Base-by-base conservation (phyloP, 2,329 filamentous ascomycete species). In the Trichophyton schoenleinii region DNA sequence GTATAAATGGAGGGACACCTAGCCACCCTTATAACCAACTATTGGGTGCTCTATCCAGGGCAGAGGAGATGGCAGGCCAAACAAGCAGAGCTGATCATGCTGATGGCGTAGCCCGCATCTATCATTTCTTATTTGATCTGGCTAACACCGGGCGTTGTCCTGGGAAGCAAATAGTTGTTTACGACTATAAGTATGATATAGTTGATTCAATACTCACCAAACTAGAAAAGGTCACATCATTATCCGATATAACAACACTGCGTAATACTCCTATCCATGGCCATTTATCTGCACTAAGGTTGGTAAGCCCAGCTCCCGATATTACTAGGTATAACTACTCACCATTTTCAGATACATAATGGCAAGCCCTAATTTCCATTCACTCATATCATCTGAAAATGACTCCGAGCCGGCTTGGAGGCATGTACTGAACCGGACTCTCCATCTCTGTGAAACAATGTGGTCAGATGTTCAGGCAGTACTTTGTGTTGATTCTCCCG, bases 401-500 rank as follows among this genome's bases (percentile, higher is more conserved):
- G 28, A 63, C 9, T 38, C 62, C 2, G 62, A 64, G 0, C 49
- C 70, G 3, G 62, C 65, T 9, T 76, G 74, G 74, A 67, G 65
- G 44, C 63, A 62, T 31, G 64, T 71, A 3, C 72, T 76, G 53
- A 63, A 68, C 8, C 80, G 82, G 2, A 80, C 91, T 1, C 75
- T 89, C 11, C 68, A 69, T 1, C 79, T 81, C 63, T 87, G 90
- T 62, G 75, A 80, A 57, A 79, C 81, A n/a, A 83, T 95, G 5
- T 99, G 94, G 94, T 68, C 75, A 0, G 81, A 83, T 28, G 89
- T 96, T 3, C 83, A 83, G 67, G 81, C 85, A 59, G 83, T 95
- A 3, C 81, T 99, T 0, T 99, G 94, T 69, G 87, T 95, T 64
- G 94, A 96, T 73, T 95, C 94, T 0, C 94, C 95, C 0, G 94